phyloP scores from a whole-genome alignment of 1,284 basidiomycete genomes.

The Cystobasidium pallidum region DNA sequence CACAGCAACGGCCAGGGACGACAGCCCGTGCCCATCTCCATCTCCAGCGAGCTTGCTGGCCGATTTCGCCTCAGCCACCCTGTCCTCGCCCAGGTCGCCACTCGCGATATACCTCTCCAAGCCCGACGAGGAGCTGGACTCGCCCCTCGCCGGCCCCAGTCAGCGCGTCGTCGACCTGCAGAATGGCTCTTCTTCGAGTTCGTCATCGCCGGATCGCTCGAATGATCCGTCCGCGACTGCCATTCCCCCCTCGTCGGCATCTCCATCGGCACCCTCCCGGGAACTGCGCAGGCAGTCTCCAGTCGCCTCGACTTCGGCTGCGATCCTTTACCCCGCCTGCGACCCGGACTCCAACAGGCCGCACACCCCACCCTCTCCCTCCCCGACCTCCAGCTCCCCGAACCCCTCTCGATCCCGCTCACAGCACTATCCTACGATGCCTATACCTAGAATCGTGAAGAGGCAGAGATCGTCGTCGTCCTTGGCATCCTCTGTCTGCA shows the following conservation, averaged over 20 bases:
- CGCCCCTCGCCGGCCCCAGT: conserved; percentile 6
- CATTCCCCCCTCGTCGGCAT: no score
- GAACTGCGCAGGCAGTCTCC: neutral
- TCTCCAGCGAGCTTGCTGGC: neutral
- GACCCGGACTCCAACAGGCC: neutral
- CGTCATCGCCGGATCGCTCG: conserved; percentile 3
- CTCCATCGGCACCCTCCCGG: no score
- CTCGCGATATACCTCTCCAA: conserved; percentile 26
- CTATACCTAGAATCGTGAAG: neutral
- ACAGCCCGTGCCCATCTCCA: neutral
- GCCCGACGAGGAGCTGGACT: conserved; percentile 18
- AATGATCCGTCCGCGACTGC: neutral
- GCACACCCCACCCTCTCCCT: conserved; percentile 11
- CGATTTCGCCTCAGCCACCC: neutral
- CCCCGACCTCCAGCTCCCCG: conserved; percentile 7
- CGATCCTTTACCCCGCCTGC: conserved; percentile 2
- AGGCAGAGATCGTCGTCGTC: conserved; percentile 26
- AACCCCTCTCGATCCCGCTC: conserved; percentile 3
- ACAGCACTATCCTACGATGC: conserved; percentile 12
- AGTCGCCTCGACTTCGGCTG: conserved; percentile 12
- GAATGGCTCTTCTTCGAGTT: neutral
- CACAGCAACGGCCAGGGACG: conserved; percentile 4
- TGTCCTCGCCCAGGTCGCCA: conserved; percentile 5
- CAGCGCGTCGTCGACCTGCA: neutral
- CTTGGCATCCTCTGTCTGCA: conserved; percentile 27